phyloP scores from a whole-genome alignment of 202 grass and related monocot species.

The Panicum virgatum region DNA sequence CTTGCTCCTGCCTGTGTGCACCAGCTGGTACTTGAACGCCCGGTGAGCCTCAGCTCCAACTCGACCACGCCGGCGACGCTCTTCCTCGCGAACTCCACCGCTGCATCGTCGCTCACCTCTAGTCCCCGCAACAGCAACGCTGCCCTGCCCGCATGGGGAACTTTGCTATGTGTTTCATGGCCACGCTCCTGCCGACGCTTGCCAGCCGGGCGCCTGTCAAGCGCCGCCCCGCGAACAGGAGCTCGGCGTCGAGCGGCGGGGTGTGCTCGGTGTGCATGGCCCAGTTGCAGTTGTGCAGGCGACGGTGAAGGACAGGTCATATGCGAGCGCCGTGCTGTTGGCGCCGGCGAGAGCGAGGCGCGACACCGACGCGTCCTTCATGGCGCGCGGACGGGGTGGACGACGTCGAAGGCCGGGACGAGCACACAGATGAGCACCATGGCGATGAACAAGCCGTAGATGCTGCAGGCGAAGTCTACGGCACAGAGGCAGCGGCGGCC shows the following conservation, averaged over 20 bases:
- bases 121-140: not conserved
- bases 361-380: not conserved
- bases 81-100: conserved; percentile 14
- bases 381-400: not conserved
- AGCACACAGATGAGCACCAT: not conserved
- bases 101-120: not conserved
- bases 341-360: not conserved
- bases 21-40: conserved; percentile 23
- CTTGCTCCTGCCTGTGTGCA: conserved; percentile 1
- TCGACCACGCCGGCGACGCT: conserved; percentile 1
- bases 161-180: not conserved
- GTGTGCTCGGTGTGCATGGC: not conserved
- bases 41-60: conserved; percentile 25
- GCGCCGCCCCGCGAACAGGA: not conserved
- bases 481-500: not conserved
- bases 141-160: not conserved
- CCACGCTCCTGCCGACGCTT: not conserved
- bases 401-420: not conserved
- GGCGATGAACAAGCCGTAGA: not conserved
- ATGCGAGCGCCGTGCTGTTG: not conserved
- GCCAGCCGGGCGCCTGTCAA: not conserved
- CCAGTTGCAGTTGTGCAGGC: not conserved
- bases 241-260: conserved; percentile 5
- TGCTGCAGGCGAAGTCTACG: not conserved
- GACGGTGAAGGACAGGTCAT: not conserved